Conservation (phyloP, 495 filamentous ascomycete species). For the Lasiosphaeris hirsuta region DNA sequence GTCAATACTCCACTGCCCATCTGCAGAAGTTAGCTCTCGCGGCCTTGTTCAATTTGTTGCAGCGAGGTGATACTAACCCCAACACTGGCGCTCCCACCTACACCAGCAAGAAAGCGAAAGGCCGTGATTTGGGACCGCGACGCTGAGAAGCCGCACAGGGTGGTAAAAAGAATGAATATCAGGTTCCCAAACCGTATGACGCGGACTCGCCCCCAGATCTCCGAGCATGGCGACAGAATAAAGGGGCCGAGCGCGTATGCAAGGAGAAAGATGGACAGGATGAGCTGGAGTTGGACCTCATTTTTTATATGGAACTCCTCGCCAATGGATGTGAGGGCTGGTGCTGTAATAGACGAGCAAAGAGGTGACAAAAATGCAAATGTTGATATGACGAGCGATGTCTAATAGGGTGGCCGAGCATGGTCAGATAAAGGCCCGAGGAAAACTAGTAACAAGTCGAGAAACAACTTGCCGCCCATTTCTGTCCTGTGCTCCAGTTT, state of each 20-base stretch:
- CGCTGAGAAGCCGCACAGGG: conserved; percentile 30
- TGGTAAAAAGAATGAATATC: conserved; percentile 34
- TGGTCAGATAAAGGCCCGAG: background rate
- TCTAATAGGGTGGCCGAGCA: no score
- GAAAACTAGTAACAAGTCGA: background rate
- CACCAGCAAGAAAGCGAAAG: conserved; percentile 31
- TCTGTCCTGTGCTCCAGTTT: conserved; percentile 37
- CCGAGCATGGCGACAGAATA: conserved; percentile 32
- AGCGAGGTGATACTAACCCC: no score
- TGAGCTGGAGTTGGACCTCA: conserved; percentile 23
- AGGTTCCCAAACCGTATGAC: conserved; percentile 28
- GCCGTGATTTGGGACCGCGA: conserved; percentile 25
- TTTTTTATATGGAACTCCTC: conserved; percentile 26
- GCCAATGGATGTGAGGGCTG: conserved; percentile 28
- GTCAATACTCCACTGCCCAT: conserved; percentile 14
- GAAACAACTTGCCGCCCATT: conserved; percentile 57
- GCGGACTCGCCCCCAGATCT: conserved; percentile 30
- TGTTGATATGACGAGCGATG: conserved; percentile 42
- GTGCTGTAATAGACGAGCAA: conserved; percentile 31
- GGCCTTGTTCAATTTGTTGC: no score
- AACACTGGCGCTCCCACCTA: conserved; percentile 28
- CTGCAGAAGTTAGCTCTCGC: no score
- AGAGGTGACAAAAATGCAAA: conserved; percentile 23
- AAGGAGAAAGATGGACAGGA: conserved; percentile 50
- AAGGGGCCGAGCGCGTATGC: conserved; percentile 43